These are phyloP conservation scores for Xylaria sp. DNA, from an alignment of 2,329 filamentous ascomycete genomes.

Conservation along the genomic window DNA sequence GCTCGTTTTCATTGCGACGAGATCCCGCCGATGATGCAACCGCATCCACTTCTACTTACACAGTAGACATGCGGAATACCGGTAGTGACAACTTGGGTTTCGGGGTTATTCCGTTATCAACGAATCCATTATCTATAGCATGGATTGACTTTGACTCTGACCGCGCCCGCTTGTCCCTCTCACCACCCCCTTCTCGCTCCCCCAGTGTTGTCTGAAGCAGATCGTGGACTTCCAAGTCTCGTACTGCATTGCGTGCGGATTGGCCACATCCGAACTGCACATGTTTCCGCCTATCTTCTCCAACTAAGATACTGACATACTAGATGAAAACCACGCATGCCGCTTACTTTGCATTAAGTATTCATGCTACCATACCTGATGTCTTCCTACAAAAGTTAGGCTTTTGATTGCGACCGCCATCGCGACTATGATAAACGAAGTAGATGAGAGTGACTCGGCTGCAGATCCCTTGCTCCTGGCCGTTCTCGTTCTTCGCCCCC, in stretches of 20 bases:
- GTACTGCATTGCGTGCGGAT: conserved; percentile 16
- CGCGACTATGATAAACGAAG: conserved; percentile 7
- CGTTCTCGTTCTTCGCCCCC: conserved; percentile 1
- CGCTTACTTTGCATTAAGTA: conserved; percentile 32
- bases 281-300: conserved; percentile 20
- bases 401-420: neutral
- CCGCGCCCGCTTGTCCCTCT: conserved; percentile 1
- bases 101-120: conserved; percentile 24
- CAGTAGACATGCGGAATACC: conserved; percentile 10
- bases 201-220: neutral
- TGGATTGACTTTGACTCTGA: neutral
- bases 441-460: conserved; percentile 10
- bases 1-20: conserved; percentile 5
- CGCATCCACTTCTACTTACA: conserved; percentile 3
- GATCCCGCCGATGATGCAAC: conserved; percentile 25
- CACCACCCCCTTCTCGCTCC: neutral
- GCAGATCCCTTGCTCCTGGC: conserved; percentile 3
- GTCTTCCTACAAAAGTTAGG: neutral
- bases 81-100: conserved; percentile 8
- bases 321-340: conserved; percentile 20
- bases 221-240: conserved; percentile 11
- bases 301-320: conserved; percentile 20
- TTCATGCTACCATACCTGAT: conserved; percentile 29
- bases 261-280: conserved; percentile 26
- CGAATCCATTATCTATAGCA: neutral